Conservation (phyloP, 2,329 filamentous ascomycete species). For the Phyllosticta citriasiana region DNA sequence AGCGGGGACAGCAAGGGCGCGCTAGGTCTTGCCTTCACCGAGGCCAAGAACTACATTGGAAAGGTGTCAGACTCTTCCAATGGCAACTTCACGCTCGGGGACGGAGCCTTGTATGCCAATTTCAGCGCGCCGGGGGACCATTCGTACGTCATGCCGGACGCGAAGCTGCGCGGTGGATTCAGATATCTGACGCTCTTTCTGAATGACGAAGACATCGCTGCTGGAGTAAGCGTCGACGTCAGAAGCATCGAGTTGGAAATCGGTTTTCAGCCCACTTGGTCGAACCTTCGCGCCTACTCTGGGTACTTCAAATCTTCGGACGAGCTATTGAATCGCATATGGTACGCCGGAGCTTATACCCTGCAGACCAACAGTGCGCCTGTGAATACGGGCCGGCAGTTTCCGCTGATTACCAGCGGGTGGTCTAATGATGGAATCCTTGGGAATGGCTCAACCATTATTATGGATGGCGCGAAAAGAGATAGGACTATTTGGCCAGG, state of each 20-base stretch:
- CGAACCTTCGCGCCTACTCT: slow-evolving; percentile 30
- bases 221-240: slow-evolving; percentile 23
- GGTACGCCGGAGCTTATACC: slow-evolving; percentile 45
- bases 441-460: slow-evolving; percentile 26
- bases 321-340: slow-evolving; percentile 32
- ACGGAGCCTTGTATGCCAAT: slow-evolving; percentile 38
- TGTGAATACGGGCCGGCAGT: background rate
- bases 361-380: slow-evolving; percentile 36
- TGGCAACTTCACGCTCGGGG: slow-evolving; percentile 27
- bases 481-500: slow-evolving; percentile 37
- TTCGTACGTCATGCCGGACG: slow-evolving; percentile 35
- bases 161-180: slow-evolving; percentile 42
- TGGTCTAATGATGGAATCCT: slow-evolving; percentile 29
- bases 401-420: slow-evolving; percentile 22
- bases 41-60: slow-evolving; percentile 34
- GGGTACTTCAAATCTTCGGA: slow-evolving; percentile 29
- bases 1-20: slow-evolving; percentile 25
- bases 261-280: slow-evolving; percentile 41
- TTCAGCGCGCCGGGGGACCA: slow-evolving; percentile 25
- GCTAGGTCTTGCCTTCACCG: slow-evolving; percentile 32
- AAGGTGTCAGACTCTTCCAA: slow-evolving; percentile 35
- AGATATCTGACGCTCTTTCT: slow-evolving; percentile 43
- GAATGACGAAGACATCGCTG: slow-evolving; percentile 22
- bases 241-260: slow-evolving; percentile 34
- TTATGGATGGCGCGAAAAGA: slow-evolving; percentile 33